Percentiles rank a stretch among this genome's conserved stretches.
phyloP scores from a whole-genome alignment of 306 rosid genomes.

The Carpinus viminea region DNA sequence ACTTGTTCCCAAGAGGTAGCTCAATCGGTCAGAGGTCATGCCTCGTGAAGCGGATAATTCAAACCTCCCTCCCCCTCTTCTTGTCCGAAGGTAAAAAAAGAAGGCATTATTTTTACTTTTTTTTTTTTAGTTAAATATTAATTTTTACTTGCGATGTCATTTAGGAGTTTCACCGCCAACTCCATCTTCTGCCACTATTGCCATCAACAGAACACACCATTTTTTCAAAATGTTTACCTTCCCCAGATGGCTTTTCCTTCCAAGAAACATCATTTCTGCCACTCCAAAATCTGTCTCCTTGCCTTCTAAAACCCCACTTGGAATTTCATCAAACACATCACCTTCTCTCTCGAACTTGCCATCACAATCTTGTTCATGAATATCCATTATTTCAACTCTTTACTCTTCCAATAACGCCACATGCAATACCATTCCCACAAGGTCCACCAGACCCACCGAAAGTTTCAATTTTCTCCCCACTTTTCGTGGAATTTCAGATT shows the following conservation, averaged over 20 bases:
- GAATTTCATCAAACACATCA: slow-evolving; percentile 17
- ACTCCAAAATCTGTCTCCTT: slow-evolving; percentile 21
- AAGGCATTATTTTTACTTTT: no score
- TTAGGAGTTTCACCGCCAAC: no score
- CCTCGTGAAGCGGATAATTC: no score
- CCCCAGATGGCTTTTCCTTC: not conserved
- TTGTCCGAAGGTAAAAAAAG: no score
- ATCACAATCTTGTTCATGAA: not conserved
- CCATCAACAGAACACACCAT: no score
- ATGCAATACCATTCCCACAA: not conserved
- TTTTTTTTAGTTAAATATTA: no score
- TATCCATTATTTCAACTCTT: slow-evolving; percentile 17
- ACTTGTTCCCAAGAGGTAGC: no score
- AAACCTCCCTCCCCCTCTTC: no score
- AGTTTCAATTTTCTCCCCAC: not conserved
- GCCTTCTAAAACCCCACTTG: slow-evolving; percentile 14
- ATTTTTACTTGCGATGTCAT: no score
- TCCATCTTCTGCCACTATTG: no score
- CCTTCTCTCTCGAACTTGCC: slow-evolving; percentile 11
- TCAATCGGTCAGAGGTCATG: no score
- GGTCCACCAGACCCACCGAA: slow-evolving; percentile 12
- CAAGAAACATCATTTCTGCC: slow-evolving; percentile 14
- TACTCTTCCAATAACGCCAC: slow-evolving; percentile 20
- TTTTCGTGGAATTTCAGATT: slow-evolving; percentile 19
- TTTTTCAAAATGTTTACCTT: not conserved